Percentiles rank a stretch among this genome's conserved stretches.
These are phyloP conservation scores for Xylaria sp. DNA, from an alignment of 2,329 filamentous ascomycete species.

Conservation along the genomic window DNA sequence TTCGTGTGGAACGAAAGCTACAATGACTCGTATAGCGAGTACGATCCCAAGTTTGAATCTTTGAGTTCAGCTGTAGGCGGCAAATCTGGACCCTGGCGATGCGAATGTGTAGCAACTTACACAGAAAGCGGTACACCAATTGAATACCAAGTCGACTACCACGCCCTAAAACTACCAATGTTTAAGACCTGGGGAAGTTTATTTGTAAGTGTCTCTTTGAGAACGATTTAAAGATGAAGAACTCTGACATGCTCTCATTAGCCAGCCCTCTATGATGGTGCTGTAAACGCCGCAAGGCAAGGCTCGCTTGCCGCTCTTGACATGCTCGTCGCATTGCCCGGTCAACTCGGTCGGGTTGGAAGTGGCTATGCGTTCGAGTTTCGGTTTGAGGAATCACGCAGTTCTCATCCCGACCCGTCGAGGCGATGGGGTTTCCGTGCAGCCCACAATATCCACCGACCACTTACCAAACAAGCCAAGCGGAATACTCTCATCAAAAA, in stretches of 20 bases:
- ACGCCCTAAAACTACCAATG: neutral
- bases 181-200: neutral
- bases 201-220: neutral
- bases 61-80: neutral
- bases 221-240: neutral
- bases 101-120: neutral
- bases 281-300: neutral
- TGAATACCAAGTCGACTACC: neutral
- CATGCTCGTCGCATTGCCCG: neutral
- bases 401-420: neutral
- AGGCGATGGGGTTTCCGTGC: neutral
- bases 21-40: conserved; percentile 2
- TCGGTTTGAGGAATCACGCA: neutral
- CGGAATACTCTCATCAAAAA: neutral
- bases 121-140: neutral
- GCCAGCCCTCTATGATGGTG: neutral
- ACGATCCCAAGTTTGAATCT: neutral
- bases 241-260: neutral
- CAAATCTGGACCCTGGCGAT: neutral
- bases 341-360: neutral
- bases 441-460: neutral
- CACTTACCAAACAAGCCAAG: neutral
- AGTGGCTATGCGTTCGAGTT: neutral
- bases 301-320: conserved; percentile 2
- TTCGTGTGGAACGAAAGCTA: neutral